These are phyloP conservation scores for Blastobotrys capitulatus DNA, from an alignment of 1,139 yeast genomes.

Conservation along the genomic window DNA sequence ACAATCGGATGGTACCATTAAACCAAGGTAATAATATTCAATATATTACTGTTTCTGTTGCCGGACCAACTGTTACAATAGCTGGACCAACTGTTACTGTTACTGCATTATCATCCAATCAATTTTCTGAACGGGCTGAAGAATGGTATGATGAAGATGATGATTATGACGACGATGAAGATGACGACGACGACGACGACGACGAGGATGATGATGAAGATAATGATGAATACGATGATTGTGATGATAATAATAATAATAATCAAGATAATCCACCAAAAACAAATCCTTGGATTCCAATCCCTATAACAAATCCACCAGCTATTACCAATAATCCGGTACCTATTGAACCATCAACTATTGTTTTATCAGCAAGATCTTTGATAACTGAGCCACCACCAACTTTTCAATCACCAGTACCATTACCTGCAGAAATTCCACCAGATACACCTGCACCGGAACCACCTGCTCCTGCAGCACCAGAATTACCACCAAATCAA, in stretches of 20 bases:
- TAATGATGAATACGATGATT: background rate
- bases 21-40: no score
- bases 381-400: background rate
- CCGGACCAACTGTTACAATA: background rate
- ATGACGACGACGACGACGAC: background rate
- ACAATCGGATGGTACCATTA: no score
- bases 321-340: background rate
- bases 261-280: background rate
- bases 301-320: background rate
- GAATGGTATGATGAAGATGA: slow-evolving; percentile 2
- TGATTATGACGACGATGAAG: background rate
- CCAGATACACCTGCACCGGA: background rate
- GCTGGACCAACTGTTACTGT: background rate
- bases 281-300: background rate
- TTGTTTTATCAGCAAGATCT: background rate
- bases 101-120: background rate
- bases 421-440: background rate
- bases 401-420: background rate
- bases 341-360: no score
- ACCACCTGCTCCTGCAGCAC: no score
- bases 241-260: background rate
- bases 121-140: background rate
- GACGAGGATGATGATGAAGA: slow-evolving; percentile 1
- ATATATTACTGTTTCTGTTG: no score
- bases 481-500: background rate